Conservation (phyloP, 2,329 filamentous ascomycete species). For the Talaromyces atroroseus region DNA sequence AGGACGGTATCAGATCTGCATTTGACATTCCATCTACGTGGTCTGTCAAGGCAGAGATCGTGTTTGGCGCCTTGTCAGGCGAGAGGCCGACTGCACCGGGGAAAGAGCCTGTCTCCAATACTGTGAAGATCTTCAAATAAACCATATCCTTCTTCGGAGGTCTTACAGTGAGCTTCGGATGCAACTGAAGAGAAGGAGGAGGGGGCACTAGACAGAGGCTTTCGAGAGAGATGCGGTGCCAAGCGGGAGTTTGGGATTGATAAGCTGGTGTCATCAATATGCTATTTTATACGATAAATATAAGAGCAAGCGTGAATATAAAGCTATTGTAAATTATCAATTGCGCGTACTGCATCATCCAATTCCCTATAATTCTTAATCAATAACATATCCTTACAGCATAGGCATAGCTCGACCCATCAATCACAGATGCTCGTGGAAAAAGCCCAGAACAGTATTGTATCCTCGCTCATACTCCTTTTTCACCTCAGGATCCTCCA, state of each 20-base stretch:
- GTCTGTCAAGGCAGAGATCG: slow-evolving; percentile 72
- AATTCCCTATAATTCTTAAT: neutral
- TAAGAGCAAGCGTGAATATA: too few relatives aligned
- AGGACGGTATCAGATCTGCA: slow-evolving; percentile 58
- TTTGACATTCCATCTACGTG: slow-evolving; percentile 66
- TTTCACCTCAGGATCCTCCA: slow-evolving; percentile 35
- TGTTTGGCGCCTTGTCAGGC: slow-evolving; percentile 47
- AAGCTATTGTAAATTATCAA: neutral
- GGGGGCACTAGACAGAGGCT: too few relatives aligned
- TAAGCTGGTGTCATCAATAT: too few relatives aligned
- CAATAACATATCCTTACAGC: neutral
- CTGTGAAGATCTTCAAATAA: neutral
- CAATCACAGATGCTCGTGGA: slow-evolving; percentile 35
- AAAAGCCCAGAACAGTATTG: slow-evolving; percentile 35
- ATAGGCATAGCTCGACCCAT: neutral
- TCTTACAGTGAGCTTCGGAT: too few relatives aligned
- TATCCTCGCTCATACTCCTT: slow-evolving; percentile 43
- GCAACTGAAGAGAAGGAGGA: too few relatives aligned
- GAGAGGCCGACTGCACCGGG: too few relatives aligned
- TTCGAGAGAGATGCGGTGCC: too few relatives aligned
- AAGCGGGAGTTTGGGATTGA: too few relatives aligned
- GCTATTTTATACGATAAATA: too few relatives aligned
- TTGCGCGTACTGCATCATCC: too few relatives aligned
- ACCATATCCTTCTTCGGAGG: too few relatives aligned
- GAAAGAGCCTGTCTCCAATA: neutral